These are phyloP conservation scores for Trametes sp. DNA, from an alignment of 1,284 basidiomycete genomes.

Conservation along the genomic window DNA sequence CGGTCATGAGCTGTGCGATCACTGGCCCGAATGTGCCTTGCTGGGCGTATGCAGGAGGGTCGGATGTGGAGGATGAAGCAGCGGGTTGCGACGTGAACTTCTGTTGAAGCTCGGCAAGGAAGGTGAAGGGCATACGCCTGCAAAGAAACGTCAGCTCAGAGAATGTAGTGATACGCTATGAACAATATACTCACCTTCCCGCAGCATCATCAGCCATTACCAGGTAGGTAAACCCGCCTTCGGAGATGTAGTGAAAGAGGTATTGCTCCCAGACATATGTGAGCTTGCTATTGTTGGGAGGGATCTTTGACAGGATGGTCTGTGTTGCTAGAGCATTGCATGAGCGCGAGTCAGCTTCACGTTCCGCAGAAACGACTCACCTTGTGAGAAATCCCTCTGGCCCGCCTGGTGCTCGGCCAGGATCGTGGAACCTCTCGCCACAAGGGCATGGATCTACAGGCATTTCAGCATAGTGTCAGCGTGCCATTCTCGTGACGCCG, in stretches of 20 bases:
- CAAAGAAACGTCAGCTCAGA: background rate
- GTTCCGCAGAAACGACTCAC: slow-evolving; percentile 45
- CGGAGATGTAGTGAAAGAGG: slow-evolving; percentile 94
- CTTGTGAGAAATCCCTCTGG: slow-evolving; percentile 86
- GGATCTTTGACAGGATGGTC: slow-evolving; percentile 94
- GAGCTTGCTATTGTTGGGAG: slow-evolving; percentile 92
- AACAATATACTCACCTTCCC: slow-evolving; percentile 65
- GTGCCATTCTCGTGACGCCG: background rate
- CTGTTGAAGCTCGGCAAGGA: slow-evolving; percentile 87
- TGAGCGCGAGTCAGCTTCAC: slow-evolving; percentile 8
- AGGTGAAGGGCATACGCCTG: slow-evolving; percentile 93
- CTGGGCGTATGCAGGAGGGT: slow-evolving; percentile 65
- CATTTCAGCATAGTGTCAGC: background rate
- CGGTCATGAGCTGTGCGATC: slow-evolving; percentile 79
- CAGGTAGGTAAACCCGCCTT: slow-evolving; percentile 86
- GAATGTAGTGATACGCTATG: background rate
- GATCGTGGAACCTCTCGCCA: slow-evolving; percentile 81
- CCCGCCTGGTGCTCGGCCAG: slow-evolving; percentile 86
- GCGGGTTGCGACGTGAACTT: slow-evolving; percentile 74
- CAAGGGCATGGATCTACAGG: slow-evolving; percentile 82
- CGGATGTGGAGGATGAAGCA: slow-evolving; percentile 51
- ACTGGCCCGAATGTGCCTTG: slow-evolving; percentile 74
- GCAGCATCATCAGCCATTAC: slow-evolving; percentile 94
- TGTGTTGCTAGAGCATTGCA: slow-evolving; percentile 69
- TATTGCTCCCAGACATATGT: slow-evolving; percentile 98